Evolutionary conservation across 371 early-diverging fungal species (phyloP), one percentile per base, ranked within the genome.

Genomic region (Mucor piriformis): DNA sequence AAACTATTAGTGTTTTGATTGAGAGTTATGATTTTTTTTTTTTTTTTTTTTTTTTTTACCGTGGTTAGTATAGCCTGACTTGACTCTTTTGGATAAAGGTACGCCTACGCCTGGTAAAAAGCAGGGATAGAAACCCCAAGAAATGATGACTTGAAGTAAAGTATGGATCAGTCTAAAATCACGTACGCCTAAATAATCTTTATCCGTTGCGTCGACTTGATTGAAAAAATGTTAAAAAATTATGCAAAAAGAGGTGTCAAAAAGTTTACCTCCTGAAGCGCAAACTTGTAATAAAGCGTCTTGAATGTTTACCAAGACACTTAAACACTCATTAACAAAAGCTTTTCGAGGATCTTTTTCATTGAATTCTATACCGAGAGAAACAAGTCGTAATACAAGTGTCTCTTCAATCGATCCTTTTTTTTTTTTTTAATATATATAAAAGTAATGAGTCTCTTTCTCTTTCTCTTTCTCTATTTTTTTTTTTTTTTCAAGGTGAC

Each of bases 111-210:
- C 91, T 0, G 85, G 80, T 23, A 82, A 49, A 33, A 89, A 70
- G 40, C 80, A 82, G 7, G 91, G 90, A 61, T 84, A 84, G 2
- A 87, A 69, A 5, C 89, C 89, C 89, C 89, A 89, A 27, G 83
- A 83, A 10, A 88, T 68, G 20, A 86, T 68, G 15, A 88, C 82
- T 67, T 89, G 87, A 12, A 87, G 59, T 67, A 89, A 64, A 5
- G 88, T 87, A 55, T 85, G 84, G 21, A 87, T 70, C 57, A 87
- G 66, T n/a, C 86, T 71, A 37, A 83, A 67, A 58, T 87, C 88
- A 65, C 84, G 70, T 20, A 87, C 78, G 42, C 88, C 88, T 25
- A 87, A 64, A 38, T 76, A 56, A 34, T 87, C 87, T 32, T 64
- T 61, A 20, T 74, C 67, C 12, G 47, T 49, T 23, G 64, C 55